Percentiles rank a stretch among this genome's conserved stretches.
These are phyloP conservation scores for Phialophora macrospora DNA, from an alignment of 2,329 filamentous ascomycete species.

Conservation along the genomic window DNA sequence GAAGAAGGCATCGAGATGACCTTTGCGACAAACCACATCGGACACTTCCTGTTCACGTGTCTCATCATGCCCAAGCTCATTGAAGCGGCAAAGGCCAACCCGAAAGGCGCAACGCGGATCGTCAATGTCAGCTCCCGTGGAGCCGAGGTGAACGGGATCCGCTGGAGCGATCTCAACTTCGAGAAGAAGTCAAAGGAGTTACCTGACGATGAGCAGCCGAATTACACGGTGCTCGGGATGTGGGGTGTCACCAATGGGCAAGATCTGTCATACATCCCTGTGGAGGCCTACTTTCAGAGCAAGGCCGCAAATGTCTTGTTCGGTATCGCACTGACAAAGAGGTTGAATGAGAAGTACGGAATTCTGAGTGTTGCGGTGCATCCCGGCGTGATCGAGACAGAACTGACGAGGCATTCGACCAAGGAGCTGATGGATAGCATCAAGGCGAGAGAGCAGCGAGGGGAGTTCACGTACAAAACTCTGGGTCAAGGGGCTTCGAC, in stretches of 20 bases:
- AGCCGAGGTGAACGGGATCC: conserved; percentile 41
- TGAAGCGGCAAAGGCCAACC: conserved; percentile 37
- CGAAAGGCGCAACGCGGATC: conserved; percentile 34
- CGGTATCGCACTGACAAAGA: conserved; percentile 45
- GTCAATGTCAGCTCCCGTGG: conserved; percentile 43
- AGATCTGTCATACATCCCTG: conserved; percentile 43
- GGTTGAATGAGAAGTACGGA: conserved; percentile 39
- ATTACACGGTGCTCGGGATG: conserved; percentile 13
- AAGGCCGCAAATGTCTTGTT: conserved; percentile 57
- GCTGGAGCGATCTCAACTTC: conserved; percentile 46
- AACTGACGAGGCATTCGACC: conserved; percentile 37
- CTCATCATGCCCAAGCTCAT: conserved; percentile 45
- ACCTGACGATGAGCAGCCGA: conserved; percentile 32
- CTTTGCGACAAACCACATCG: conserved; percentile 48
- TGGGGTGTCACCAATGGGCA: conserved; percentile 20
- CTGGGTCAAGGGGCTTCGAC: conserved; percentile 51
- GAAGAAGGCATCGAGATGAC: conserved; percentile 48
- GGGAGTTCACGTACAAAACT: conserved; percentile 40
- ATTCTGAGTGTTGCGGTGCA: conserved; percentile 48
- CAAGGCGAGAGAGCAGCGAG: conserved; percentile 1
- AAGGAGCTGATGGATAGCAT: conserved; percentile 31
- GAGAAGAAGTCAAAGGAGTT: conserved; percentile 36
- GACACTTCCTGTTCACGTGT: conserved; percentile 49
- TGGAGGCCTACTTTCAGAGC: conserved; percentile 51
- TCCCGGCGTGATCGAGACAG: conserved; percentile 42